Percentiles rank a stretch among this genome's conserved stretches.
Conservation (phyloP, 2,329 filamentous ascomycete genomes). For the Verticillium dahliae region DNA sequence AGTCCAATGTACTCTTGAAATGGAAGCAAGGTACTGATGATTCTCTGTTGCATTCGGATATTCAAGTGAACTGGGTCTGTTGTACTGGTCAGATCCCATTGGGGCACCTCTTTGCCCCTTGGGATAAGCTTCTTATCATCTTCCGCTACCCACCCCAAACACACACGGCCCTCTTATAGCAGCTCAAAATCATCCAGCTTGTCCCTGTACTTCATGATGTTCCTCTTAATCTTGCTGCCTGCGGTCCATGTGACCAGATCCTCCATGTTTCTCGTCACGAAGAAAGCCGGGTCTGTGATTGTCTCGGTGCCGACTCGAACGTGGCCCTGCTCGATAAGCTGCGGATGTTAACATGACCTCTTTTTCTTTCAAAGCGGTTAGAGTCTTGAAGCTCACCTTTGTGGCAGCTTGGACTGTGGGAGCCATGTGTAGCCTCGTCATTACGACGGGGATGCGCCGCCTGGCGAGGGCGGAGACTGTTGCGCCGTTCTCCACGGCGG, state of each 20-base stretch:
- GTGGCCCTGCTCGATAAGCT: slow-evolving; percentile 87
- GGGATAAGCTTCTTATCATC: not conserved
- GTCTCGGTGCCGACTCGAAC: slow-evolving; percentile 87
- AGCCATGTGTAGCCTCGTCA: slow-evolving; percentile 87
- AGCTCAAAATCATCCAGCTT: slow-evolving; percentile 95
- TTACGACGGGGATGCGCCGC: slow-evolving; percentile 77
- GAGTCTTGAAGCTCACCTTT: slow-evolving; percentile 29
- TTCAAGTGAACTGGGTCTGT: no score
- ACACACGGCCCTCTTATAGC: not conserved
- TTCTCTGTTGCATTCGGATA: no score
- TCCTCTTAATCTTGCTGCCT: slow-evolving; percentile 93
- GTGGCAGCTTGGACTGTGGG: slow-evolving; percentile 80
- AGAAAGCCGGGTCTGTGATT: slow-evolving; percentile 76
- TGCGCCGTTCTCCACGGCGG: slow-evolving; percentile 78
- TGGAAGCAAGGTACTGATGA: no score
- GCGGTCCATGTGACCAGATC: slow-evolving; percentile 97
- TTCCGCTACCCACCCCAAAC: not conserved
- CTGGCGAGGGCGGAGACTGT: slow-evolving; percentile 87
- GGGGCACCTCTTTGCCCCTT: not conserved
- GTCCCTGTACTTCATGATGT: slow-evolving; percentile 90
- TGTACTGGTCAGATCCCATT: no score
- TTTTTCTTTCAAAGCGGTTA: no score
- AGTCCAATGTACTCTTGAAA: no score
- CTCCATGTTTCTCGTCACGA: slow-evolving; percentile 85
- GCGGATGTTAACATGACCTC: not conserved